These are phyloP conservation scores for Trametopsis cervina DNA, from an alignment of 768 basidiomycete genomes.

Conservation along the genomic window DNA sequence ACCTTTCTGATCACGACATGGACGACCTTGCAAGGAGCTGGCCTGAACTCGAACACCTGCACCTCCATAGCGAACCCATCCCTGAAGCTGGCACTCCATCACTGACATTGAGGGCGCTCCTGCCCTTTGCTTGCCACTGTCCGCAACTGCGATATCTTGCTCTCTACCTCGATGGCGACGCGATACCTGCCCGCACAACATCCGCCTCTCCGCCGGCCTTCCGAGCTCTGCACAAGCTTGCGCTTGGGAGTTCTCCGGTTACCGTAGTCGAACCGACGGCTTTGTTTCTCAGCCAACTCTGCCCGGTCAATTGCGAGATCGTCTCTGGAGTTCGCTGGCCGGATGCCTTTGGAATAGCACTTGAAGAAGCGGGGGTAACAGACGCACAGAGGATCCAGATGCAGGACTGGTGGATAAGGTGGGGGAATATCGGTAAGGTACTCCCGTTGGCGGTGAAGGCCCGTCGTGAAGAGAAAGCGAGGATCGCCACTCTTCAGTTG, in stretches of 20 bases:
- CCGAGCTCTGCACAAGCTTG: conserved; percentile 26
- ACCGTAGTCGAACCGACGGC: conserved; percentile 37
- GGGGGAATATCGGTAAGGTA: conserved; percentile 20
- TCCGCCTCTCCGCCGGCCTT: conserved; percentile 11
- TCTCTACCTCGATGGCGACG: conserved; percentile 31
- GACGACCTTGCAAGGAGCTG: conserved; percentile 21
- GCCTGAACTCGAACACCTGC: conserved; percentile 20
- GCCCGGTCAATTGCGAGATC: conserved; percentile 36
- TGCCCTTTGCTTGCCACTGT: conserved; percentile 34
- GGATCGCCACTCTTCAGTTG: conserved; percentile 9
- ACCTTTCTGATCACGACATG: conserved; percentile 21
- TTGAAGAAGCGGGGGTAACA: conserved; percentile 19
- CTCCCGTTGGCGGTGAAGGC: conserved; percentile 20
- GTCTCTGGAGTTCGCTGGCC: conserved; percentile 48
- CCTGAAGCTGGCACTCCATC: conserved; percentile 14
- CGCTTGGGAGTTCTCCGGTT: conserved; percentile 47
- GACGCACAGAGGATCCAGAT: conserved; percentile 15
- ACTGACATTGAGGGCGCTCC: conserved; percentile 29
- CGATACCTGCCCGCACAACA: conserved; percentile 1
- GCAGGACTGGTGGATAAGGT: conserved; percentile 18
- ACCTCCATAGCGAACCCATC: conserved; percentile 24
- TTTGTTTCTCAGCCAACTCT: conserved; percentile 48
- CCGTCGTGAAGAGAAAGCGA: conserved; percentile 17
- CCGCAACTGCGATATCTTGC: conserved; percentile 29
- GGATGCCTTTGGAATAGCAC: conserved; percentile 22